Evolutionary conservation across 1,284 basidiomycete species (phyloP).

Genomic region (Neotropicomus parvogracilis): DNA sequence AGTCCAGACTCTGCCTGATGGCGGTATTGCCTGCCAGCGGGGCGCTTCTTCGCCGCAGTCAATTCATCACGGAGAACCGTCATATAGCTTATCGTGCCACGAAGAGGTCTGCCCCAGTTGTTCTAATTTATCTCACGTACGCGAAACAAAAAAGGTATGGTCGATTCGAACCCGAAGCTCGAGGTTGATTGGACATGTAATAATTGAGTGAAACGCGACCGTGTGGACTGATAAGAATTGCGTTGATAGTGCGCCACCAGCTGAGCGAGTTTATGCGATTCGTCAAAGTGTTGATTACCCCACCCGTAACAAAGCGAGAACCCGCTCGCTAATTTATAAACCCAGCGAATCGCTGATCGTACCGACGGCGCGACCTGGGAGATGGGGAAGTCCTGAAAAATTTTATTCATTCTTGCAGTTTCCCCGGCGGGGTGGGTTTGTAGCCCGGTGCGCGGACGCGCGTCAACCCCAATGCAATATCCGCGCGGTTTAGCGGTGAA

Average conservation of each 20-base stretch:
- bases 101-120: neutral
- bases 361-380: no score
- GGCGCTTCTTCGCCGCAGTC: neutral
- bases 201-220: neutral
- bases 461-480: constrained; percentile 1
- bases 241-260: constrained; percentile 14
- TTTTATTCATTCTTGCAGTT: no score
- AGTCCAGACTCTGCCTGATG: neutral
- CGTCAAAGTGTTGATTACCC: no score
- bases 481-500: constrained; percentile 11
- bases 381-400: no score
- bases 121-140: constrained; percentile 9
- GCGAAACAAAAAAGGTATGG: constrained; percentile 7
- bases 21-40: neutral
- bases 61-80: constrained; percentile 3
- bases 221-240: constrained; percentile 10
- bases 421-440: no score
- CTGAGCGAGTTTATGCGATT: neutral
- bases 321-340: neutral
- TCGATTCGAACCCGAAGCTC: constrained; percentile 7
- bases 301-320: no score
- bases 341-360: neutral
- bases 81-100: neutral
- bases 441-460: neutral
- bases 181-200: neutral